Evolutionary conservation across 148 eudicot genomes (phyloP), one percentile per base, ranked within the genome.

Genomic region (Dysphania ambrosioides): DNA sequence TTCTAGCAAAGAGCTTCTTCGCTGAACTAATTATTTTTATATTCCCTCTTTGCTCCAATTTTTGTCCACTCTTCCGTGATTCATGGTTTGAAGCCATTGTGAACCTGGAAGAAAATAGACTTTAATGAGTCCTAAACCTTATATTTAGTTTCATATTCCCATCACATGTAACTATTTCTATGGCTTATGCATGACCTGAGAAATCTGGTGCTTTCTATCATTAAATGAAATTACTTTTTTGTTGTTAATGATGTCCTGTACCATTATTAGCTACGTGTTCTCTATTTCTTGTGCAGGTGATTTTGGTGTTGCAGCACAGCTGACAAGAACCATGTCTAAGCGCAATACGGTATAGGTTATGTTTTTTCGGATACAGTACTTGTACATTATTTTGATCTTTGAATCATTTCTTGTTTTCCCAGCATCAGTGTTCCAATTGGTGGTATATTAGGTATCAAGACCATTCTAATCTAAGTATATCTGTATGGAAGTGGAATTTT

Each of bases 271-370:
- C 66, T 60, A 51, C 66, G 24, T 67, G 13, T 60, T 77, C 31
- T 30, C 76, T 61, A 29, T 47, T 13, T 47, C 44, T 77, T 70
- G 70, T 71, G 66, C 90, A 95, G 98, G 98, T 85, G 98, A 95
- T 84, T 95, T 95, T 83, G 98, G 98, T 30, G 97, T 95, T 84
- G 98, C 98, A 51, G 98, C 97, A 58, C 98, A 95, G 79, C 83
- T 95, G 75, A 95, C 97, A 35, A 88, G 97, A 87, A 95, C 98
- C 47, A 95, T 95, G 98, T 95, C 98, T 59, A 95, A 95, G 78
- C 97, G 98, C 73, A 95, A 95, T 82, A 95, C 98, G 86, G 97
- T 92, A 87, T 67, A 56, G 55, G 53, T 73, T 59, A 44, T 35
- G 56, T 72, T 64, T 56, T 59, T 72, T 64, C 2, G 35, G 27